Evolutionary conservation across 176 grass and related monocot species (phyloP), one percentile per base, ranked within the genome.

Genomic region (Tillandsia fasciculata): DNA sequence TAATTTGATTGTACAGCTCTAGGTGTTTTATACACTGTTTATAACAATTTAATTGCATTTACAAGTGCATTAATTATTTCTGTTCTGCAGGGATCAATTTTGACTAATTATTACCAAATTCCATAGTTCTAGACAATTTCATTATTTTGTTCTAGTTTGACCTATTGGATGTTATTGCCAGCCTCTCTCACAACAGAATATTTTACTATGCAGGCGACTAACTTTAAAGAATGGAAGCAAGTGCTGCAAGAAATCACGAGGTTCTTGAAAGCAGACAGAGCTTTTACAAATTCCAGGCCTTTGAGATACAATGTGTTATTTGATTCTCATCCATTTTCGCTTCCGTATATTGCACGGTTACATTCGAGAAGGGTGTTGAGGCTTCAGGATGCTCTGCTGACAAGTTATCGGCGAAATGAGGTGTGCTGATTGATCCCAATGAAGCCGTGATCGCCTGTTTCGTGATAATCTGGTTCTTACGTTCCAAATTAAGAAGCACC

Each of bases 191-290:
- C 70, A 52, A 61, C 52, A 65, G 67, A 22, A 20, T 51, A 28
- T 76, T 52, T 61, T 80, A 50, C 49, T 76, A 74, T 64, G 15
- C 72, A 99, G 95, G 80, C 74, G 52, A 93, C 82, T 20, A 99
- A 92, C 71, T 94, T 99, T 64, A 99, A 99, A 80, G 95, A 99
- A 79, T 99, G 95, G 95, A 93, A 86, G 54, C 90, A 88, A 88
- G 83, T 94, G 48, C 70, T 87, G 68, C 90, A 94, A 70, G 95
- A 99, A 78, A 82, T 99, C 50, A 70, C 24, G 6, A 92, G 80
- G 75, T 94, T 99, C 70, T 81, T 90, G 80, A 94, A 99, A 88
- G 90, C 90, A 67, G 84, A 87, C 67, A 84, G 81, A 73, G 75
- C 79, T 77, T 90, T 85, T 82, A 74, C 72, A 76, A 83, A 72